phyloP scores from a whole-genome alignment of 441 rosid species.

The Jatropha podagrica region DNA sequence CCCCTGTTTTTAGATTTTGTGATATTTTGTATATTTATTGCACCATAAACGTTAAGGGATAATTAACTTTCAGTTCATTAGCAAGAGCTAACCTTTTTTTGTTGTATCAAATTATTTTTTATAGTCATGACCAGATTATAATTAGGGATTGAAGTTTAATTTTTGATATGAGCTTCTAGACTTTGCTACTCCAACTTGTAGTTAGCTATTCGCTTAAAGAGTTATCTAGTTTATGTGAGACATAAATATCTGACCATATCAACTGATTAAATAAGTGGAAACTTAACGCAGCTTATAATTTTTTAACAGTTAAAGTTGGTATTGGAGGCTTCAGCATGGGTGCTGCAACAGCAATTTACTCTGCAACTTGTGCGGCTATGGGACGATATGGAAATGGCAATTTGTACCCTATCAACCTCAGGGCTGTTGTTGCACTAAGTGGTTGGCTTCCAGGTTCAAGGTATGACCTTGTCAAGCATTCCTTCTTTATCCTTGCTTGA shows the following conservation, averaged over 20 bases:
- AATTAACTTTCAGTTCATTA: not conserved
- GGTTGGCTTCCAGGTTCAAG: conserved; percentile 97
- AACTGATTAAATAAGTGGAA: conserved; percentile 2
- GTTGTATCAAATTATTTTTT: not conserved
- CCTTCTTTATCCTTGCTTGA: conserved; percentile 8
- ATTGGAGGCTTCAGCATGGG: conserved; percentile 99
- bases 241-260: conserved; percentile 5
- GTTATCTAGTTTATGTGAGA: not conserved
- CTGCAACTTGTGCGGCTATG: conserved; percentile 72
- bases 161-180: conserved; percentile 5
- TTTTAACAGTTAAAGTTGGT: conserved; percentile 76
- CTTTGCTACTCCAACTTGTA: not conserved
- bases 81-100: not conserved
- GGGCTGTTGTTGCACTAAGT: conserved; percentile 73
- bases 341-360: conserved; percentile 80
- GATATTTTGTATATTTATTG: not conserved
- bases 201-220: not conserved
- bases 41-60: not conserved
- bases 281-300: not conserved
- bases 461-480: conserved; percentile 32
- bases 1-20: not conserved
- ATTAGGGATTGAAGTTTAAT: not conserved
- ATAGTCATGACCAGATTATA: not conserved
- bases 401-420: conserved; percentile 57
- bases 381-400: conserved; percentile 74